Conservation (phyloP, 805 yeast species). For the Kurtzmaniella fragi region DNA sequence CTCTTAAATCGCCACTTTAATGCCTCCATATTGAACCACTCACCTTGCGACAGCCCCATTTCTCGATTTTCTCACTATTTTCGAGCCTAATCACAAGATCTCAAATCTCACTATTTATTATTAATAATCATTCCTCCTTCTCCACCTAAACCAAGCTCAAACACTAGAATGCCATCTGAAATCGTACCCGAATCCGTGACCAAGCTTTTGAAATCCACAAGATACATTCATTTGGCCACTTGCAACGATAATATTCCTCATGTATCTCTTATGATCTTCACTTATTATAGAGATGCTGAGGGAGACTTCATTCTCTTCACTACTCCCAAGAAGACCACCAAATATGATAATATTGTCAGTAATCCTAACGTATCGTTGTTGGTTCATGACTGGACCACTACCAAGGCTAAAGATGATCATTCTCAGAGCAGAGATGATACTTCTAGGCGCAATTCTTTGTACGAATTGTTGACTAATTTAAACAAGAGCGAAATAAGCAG, state of each 20-base stretch:
- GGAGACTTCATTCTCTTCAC: conserved; percentile 61
- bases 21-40: too few species aligned
- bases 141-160: not conserved
- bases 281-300: conserved; percentile 45
- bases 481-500: conserved; percentile 78
- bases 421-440: conserved; percentile 5
- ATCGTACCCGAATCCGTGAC: conserved; percentile 33
- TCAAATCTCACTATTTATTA: not conserved
- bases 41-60: too few species aligned
- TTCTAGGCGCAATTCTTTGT: conserved; percentile 23
- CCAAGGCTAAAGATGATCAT: not conserved
- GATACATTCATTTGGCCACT: conserved; percentile 83
- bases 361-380: conserved; percentile 80
- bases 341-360: conserved; percentile 59
- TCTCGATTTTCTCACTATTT: not conserved
- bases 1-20: too few species aligned
- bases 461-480: conserved; percentile 61
- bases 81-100: not conserved
- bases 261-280: conserved; percentile 87
- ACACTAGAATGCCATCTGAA: conserved; percentile 4
- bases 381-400: conserved; percentile 78
- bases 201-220: conserved; percentile 50
- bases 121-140: not conserved
- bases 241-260: conserved; percentile 72
- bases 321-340: conserved; percentile 66